A percentile compares a stretch with the other conserved stretches of the same genome.
phyloP scores from a whole-genome alignment of 2,329 filamentous ascomycete species.

The Trichoderma cornu-damae region DNA sequence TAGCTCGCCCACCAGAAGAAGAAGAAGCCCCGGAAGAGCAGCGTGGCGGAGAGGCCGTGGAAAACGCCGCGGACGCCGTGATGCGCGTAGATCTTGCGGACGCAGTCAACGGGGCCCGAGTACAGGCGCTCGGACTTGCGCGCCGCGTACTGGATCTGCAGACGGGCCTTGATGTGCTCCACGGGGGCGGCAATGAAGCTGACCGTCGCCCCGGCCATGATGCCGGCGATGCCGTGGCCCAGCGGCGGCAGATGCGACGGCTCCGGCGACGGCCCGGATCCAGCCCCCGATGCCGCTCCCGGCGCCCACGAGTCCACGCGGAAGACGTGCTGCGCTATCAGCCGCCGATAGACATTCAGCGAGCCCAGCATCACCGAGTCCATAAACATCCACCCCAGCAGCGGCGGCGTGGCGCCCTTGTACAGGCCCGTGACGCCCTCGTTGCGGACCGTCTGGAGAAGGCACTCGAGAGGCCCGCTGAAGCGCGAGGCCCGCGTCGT shows the following conservation, averaged over 20 bases:
- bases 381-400: constrained; percentile 99
- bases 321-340: constrained; percentile 79
- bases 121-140: constrained; percentile 74
- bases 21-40: constrained; percentile 89
- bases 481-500: constrained; percentile 76
- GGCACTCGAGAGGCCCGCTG: constrained; percentile 77
- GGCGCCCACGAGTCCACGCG: constrained; percentile 38
- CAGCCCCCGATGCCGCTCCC: constrained; percentile 24
- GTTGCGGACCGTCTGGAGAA: constrained; percentile 75
- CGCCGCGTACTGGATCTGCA: constrained; percentile 90
- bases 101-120: constrained; percentile 79
- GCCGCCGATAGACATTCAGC: constrained; percentile 79
- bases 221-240: constrained; percentile 83
- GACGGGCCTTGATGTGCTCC: constrained; percentile 87
- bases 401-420: constrained; percentile 87
- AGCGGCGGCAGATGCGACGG: constrained; percentile 59
- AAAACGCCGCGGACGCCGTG: constrained; percentile 81
- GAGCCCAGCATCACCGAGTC: constrained; percentile 87
- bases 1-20: constrained; percentile 99
- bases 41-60: constrained; percentile 76
- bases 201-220: constrained; percentile 83
- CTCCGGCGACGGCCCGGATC: constrained; percentile 26
- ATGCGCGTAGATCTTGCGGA: constrained; percentile 59
- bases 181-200: constrained; percentile 89
- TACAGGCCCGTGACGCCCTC: constrained; percentile 84